Base-by-base conservation (phyloP, 1,139 yeast genomes). In the Debaryomyces sp. region DNA sequence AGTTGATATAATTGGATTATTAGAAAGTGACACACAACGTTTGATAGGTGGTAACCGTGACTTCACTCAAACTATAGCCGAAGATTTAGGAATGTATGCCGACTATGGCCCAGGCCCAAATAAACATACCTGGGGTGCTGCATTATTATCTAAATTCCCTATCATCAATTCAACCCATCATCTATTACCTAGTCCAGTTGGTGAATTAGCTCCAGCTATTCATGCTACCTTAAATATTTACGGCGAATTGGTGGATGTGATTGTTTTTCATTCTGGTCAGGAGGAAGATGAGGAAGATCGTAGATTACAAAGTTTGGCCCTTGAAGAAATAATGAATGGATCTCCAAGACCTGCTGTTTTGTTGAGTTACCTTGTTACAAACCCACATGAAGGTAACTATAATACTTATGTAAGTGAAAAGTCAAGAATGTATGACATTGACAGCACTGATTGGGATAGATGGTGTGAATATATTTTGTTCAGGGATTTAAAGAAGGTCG, bases 81-180 rank as follows among this genome's bases (percentile, higher is more conserved):
- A 91, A 67, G 97, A 92, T 58, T 77, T 94, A 57, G 94, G 92
- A 32, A 90, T 90, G 94, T 94, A 92, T 64, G 92, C 85, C 22
- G 99, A 94, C 68, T 94, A 85, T 63, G 99, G 99, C 12, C 99
- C 99, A 4, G 97, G 98, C 12, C 97, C 99, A 50, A 89, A 91
- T 66, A 88, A 92, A 67, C 98, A 94, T 68, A 94, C 99, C 0
- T 94, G 99, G 99, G 99, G 99, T 38, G 88, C 95, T 45, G 95
- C 95, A 1, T 76, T 94, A 53, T 75, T 94, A 55, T 91, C 98
- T 30, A 91, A 92, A 65, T 94, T 92, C 79, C 99, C 99, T 26
- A 94, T 94, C 54, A 60, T 94, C 51, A 81, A 87, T 62, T 90
- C 97, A 2, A 84, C 92, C 1, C 99, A 94, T 67, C 96, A 91